Evolutionary conservation across 169 alveolate species (phyloP).

Genomic region (Plasmodium vinckei): DNA sequence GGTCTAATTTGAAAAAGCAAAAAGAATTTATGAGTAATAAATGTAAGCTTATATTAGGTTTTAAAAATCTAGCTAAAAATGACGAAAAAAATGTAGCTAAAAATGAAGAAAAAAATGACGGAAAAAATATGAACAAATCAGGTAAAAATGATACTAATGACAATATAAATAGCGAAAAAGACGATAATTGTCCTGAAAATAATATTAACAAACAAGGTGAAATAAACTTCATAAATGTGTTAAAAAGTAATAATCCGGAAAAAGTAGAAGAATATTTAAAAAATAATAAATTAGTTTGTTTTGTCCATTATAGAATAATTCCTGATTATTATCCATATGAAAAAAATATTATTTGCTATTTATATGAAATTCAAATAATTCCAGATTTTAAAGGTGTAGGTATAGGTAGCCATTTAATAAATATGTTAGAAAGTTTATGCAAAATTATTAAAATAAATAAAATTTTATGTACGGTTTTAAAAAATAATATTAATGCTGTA

Average conservation of each 20-base stretch:
- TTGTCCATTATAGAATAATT: slow-evolving; percentile 39
- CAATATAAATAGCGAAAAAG: not conserved
- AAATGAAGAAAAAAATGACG: not conserved
- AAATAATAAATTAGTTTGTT: slow-evolving; percentile 15
- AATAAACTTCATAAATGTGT: not conserved
- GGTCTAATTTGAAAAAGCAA: slow-evolving; percentile 79
- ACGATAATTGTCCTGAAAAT: not conserved
- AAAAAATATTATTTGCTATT: slow-evolving; percentile 28
- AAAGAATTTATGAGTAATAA: slow-evolving; percentile 76
- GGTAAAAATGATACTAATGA: not conserved
- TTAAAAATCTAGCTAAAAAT: not conserved
- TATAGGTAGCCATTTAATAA: slow-evolving; percentile 77
- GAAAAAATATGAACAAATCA: not conserved
- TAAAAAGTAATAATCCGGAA: slow-evolving; percentile 23
- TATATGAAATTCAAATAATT: slow-evolving; percentile 37
- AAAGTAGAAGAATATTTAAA: slow-evolving; percentile 7
- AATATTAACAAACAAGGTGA: not conserved
- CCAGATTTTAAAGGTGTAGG: slow-evolving; percentile 62
- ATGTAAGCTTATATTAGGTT: slow-evolving; percentile 55
- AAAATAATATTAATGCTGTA: slow-evolving; percentile 78
- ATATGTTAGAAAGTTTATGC: slow-evolving; percentile 55
- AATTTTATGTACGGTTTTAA: slow-evolving; percentile 84
- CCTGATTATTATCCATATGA: slow-evolving; percentile 46
- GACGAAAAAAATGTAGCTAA: not conserved
- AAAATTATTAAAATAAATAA: slow-evolving; percentile 39